These are phyloP conservation scores for Leucosporidium scottii DNA, from an alignment of 768 basidiomycete genomes.

Conservation along the genomic window DNA sequence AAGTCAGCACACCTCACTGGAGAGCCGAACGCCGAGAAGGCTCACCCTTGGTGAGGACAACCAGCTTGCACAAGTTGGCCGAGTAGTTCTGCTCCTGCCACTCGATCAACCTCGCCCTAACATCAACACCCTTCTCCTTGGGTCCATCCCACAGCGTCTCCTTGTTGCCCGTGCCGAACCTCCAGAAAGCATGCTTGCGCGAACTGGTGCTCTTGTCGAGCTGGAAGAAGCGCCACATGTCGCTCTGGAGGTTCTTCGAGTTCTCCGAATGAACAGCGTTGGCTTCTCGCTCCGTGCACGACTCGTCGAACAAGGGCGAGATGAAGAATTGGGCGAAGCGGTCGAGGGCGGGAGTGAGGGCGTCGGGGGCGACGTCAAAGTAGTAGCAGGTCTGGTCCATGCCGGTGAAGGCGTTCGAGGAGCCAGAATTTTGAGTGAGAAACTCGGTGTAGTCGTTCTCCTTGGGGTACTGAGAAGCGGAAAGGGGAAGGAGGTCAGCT, in stretches of 20 bases:
- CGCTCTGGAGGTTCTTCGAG: constrained; percentile 88
- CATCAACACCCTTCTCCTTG: constrained; percentile 41
- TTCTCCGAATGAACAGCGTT: constrained; percentile 97
- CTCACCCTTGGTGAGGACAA: constrained; percentile 44
- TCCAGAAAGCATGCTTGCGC: constrained; percentile 45
- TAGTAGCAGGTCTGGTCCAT: constrained; percentile 87
- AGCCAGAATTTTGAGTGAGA: constrained; percentile 53
- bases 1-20: neutral
- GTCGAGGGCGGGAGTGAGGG: constrained; percentile 39
- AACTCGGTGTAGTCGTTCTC: constrained; percentile 90
- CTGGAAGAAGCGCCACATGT: constrained; percentile 90
- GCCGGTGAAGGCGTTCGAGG: constrained; percentile 86
- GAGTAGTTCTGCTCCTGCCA: constrained; percentile 47
- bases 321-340: constrained; percentile 68
- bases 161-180: constrained; percentile 47
- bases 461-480: constrained; percentile 64
- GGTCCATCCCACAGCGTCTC: constrained; percentile 45
- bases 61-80: constrained; percentile 46
- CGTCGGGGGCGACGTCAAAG: constrained; percentile 54
- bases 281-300: constrained; percentile 79
- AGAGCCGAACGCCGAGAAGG: neutral
- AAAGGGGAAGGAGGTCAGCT: constrained; percentile 1
- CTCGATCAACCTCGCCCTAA: constrained; percentile 44
- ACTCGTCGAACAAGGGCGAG: constrained; percentile 75
- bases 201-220: constrained; percentile 64